Evolutionary conservation across 1,284 basidiomycete species (phyloP).

Genomic region (Cutaneotrichosporon curvatum): DNA sequence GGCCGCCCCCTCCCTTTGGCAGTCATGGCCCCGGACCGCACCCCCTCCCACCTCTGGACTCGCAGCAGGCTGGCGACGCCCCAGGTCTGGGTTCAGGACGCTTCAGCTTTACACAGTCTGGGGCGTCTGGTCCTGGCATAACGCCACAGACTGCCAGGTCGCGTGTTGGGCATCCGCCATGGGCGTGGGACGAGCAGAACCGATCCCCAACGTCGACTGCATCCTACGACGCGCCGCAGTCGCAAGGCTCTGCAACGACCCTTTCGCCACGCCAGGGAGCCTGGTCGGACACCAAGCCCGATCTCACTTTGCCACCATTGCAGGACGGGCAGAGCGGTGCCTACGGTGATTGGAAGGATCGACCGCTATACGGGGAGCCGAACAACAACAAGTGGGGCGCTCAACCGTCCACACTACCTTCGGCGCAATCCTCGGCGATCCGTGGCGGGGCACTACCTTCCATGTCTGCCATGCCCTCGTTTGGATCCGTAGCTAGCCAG

Average conservation of each 20-base stretch:
- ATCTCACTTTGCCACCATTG: slow-evolving; percentile 9
- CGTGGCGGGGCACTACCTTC: background rate
- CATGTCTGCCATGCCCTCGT: slow-evolving; percentile 3
- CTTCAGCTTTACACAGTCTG: slow-evolving; percentile 1
- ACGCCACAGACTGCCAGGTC: no score
- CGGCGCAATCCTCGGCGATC: background rate
- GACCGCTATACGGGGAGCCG: background rate
- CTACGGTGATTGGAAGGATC: slow-evolving; percentile 12
- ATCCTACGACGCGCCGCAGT: slow-evolving; percentile 9
- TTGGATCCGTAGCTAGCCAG: slow-evolving; percentile 9
- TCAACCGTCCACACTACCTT: background rate
- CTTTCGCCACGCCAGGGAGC: slow-evolving; percentile 5
- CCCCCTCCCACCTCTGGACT: background rate
- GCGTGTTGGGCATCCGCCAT: background rate
- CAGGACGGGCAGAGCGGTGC: slow-evolving; percentile 8
- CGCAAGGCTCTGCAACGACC: slow-evolving; percentile 4
- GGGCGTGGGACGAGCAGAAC: slow-evolving; percentile 7
- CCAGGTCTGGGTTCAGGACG: background rate
- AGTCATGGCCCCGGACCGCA: background rate
- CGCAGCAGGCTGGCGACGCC: slow-evolving; percentile 7
- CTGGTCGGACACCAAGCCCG: slow-evolving; percentile 2
- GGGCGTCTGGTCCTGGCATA: background rate
- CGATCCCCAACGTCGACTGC: slow-evolving; percentile 10
- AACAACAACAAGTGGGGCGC: slow-evolving; percentile 7
- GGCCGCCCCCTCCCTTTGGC: background rate